Base-by-base conservation (phyloP, 2,329 filamentous ascomycete genomes). In the Xylaria sp. region DNA sequence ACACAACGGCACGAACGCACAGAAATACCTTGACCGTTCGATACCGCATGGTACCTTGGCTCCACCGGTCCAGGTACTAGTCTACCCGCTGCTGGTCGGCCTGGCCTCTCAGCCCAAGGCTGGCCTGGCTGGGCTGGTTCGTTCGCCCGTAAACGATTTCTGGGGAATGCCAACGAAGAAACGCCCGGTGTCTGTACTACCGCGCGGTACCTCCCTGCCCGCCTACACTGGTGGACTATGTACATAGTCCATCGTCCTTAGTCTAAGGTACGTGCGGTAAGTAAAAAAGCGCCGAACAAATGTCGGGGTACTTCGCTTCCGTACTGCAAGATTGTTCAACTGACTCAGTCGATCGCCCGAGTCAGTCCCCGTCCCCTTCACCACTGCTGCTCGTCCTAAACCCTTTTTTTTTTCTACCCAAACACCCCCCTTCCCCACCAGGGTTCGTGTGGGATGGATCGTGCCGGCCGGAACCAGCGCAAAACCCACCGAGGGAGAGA, bases 311-410 rank as follows among this genome's bases (percentile, higher is more conserved):
- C 47, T 36, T 45, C 24, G 34, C 34, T 7, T 30, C 34, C 11
- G 36, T 21, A 34, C 64, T 21, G 30, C 34, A 42, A 21, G 8
- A 12, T 30, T 50, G 24, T 24, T 24, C 21, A 34, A 50, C 57
- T 36, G 64, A 67, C 48, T 67, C 64, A 58, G 34, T 55, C 51
- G 21, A 59, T 34, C 39, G 53, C 34, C 32, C 51, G 64, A 67
- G 64, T 67, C 64, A 67, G 53, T 56, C 4, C 32, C 54, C 7
- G 19, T 21, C 27, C 53, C 19, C 19, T 27, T 21, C 9, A 5
- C 8, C 8, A 24, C 32, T 19, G 4, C 30, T 17, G 5, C 17
- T 34, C n/a, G 4, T 57, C 30, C 51, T 24, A 39, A 42, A 53
- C 36, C 45, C n/a, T 30, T 19, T 21, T 17, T 19, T 21, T 17